These are phyloP conservation scores for Penicillium sp. DNA, from an alignment of 2,329 filamentous ascomycete genomes.

Conservation along the genomic window DNA sequence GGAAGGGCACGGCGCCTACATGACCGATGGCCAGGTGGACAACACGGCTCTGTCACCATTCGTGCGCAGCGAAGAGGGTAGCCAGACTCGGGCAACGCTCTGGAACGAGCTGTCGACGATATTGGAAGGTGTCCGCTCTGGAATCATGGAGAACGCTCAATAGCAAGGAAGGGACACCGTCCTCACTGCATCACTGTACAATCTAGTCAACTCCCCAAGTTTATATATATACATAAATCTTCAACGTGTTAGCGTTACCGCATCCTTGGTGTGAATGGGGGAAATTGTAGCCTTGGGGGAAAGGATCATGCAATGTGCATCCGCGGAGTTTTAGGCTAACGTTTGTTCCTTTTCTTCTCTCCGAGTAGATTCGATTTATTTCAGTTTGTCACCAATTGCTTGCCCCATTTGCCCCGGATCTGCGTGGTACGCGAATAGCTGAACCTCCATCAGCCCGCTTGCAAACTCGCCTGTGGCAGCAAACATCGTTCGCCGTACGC, in stretches of 20 bases:
- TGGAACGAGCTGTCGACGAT: constrained; percentile 45
- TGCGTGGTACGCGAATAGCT: not conserved
- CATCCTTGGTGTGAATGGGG: too few relatives aligned
- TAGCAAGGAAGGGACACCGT: not conserved
- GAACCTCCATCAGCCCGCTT: constrained; percentile 6
- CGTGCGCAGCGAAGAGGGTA: constrained; percentile 41
- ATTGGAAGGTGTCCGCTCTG: constrained; percentile 43
- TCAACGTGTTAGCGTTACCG: too few relatives aligned
- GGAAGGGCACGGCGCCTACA: constrained; percentile 48
- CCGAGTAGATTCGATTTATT: not conserved
- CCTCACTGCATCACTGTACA: not conserved
- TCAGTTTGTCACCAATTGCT: not conserved
- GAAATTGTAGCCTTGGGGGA: too few relatives aligned
- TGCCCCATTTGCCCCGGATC: not conserved
- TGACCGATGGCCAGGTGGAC: constrained; percentile 35
- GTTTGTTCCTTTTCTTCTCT: too few relatives aligned
- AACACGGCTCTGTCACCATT: constrained; percentile 31
- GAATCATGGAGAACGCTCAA: constrained; percentile 25
- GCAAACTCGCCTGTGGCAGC: constrained; percentile 1
- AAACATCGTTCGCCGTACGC: not conserved
- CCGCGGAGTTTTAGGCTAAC: too few relatives aligned
- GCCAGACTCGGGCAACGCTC: constrained; percentile 35
- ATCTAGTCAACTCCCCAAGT: not conserved
- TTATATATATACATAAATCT: too few relatives aligned
- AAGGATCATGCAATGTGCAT: too few relatives aligned